A percentile compares a stretch with the other conserved stretches of the same genome.
Evolutionary conservation across 2,329 filamentous ascomycete genomes (phyloP).

Genomic region (Penicillium sp.): DNA sequence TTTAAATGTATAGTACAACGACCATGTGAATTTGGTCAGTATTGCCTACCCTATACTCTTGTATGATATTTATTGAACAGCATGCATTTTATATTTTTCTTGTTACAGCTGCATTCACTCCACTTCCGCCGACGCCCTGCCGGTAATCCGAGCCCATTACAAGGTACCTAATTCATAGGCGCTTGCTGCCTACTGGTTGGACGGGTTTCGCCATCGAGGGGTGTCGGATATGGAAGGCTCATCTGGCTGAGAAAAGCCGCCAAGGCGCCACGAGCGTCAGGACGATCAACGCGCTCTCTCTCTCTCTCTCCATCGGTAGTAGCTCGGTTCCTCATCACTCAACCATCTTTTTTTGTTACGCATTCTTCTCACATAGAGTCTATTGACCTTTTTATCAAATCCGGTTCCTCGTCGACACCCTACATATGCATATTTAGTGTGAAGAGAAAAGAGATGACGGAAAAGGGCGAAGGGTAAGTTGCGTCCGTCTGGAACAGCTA

Average conservation of each 20-base stretch:
- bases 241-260: conserved; percentile 9
- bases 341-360: neutral
- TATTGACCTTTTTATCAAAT: neutral
- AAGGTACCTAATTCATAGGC: neutral
- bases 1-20: no score
- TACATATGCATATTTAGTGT: conserved; percentile 15
- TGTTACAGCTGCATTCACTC: no score
- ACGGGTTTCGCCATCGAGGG: neutral
- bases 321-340: conserved; percentile 6
- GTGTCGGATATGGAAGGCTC: conserved; percentile 6
- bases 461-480: conserved; percentile 39
- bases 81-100: no score
- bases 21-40: no score
- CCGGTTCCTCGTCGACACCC: neutral
- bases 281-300: conserved; percentile 7
- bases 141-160: no score
- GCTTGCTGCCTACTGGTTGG: neutral
- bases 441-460: conserved; percentile 31
- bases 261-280: conserved; percentile 18
- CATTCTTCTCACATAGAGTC: neutral
- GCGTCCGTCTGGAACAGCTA: conserved; percentile 1
- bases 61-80: no score
- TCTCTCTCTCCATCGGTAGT: neutral
- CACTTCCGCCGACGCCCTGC: no score
- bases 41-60: no score